A percentile compares a stretch with the other conserved stretches of the same genome.
Evolutionary conservation across 176 grass and related monocot species (phyloP).

Genomic region (Paspalum vaginatum): DNA sequence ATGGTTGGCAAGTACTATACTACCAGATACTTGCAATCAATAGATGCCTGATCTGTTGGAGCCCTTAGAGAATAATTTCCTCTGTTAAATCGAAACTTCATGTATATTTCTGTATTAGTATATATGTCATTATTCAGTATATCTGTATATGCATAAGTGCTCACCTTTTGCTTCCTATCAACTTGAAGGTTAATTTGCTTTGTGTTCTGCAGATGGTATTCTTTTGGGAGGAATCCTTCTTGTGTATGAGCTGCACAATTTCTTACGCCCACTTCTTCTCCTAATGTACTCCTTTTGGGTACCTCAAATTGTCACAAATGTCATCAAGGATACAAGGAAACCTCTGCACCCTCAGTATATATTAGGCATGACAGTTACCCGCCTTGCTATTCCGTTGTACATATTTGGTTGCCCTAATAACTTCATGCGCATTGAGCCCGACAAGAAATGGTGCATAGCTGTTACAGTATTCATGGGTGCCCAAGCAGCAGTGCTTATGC

Average conservation of each 20-base stretch:
- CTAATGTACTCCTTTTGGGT: conserved; percentile 95
- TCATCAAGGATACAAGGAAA: conserved; percentile 93
- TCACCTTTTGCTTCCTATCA: not conserved
- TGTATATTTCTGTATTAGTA: not conserved
- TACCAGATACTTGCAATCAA: conserved; percentile 5
- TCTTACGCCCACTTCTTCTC: conserved; percentile 73
- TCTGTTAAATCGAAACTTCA: conserved; percentile 1
- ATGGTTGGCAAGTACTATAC: not conserved
- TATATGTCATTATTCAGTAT: not conserved
- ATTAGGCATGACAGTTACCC: conserved; percentile 84
- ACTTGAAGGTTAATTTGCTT: conserved; percentile 20
- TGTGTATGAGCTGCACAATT: conserved; percentile 92
- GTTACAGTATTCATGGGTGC: conserved; percentile 67
- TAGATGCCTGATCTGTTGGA: not conserved
- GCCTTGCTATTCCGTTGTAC: conserved; percentile 87
- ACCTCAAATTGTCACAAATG: conserved; percentile 93
- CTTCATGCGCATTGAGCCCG: conserved; percentile 83
- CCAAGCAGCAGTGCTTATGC: conserved; percentile 79
- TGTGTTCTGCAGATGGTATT: conserved; percentile 86
- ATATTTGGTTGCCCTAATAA: conserved; percentile 97
- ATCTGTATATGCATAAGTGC: not conserved
- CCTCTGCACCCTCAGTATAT: conserved; percentile 95
- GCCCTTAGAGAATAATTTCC: conserved; percentile 15
- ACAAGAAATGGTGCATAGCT: conserved; percentile 84
- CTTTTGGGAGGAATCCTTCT: conserved; percentile 95